A percentile compares a stretch with the other conserved stretches of the same genome.
These are phyloP conservation scores for Naganishia kalamii DNA, from an alignment of 768 basidiomycete genomes.

Conservation along the genomic window DNA sequence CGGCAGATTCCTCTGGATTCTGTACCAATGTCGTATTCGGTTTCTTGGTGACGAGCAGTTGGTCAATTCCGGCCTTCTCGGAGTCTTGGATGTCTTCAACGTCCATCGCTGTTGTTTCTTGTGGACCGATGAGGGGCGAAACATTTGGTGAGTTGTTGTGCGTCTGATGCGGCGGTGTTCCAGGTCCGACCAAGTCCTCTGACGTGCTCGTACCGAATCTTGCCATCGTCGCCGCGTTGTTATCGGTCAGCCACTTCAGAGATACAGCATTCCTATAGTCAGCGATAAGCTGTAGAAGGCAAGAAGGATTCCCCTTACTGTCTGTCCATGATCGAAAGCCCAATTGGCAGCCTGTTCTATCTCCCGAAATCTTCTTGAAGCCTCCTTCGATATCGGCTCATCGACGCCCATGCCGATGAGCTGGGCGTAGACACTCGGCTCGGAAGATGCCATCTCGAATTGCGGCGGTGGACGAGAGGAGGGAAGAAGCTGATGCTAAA, in stretches of 20 bases:
- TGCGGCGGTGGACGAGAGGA: too few relatives aligned
- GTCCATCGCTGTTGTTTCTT: not conserved
- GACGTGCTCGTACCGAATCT: not conserved
- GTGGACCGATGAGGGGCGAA: not conserved
- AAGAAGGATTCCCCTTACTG: not conserved
- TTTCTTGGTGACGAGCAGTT: too few relatives aligned
- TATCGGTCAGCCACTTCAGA: conserved; percentile 9
- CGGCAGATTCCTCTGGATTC: not conserved
- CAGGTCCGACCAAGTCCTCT: not conserved
- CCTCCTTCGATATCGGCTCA: conserved; percentile 3
- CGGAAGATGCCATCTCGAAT: not conserved
- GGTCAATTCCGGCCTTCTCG: not conserved
- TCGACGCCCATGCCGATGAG: conserved; percentile 7
- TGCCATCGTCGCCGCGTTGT: not conserved
- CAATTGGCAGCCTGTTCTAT: conserved; percentile 4
- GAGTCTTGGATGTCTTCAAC: not conserved
- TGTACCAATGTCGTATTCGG: too few relatives aligned
- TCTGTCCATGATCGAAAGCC: conserved; percentile 11
- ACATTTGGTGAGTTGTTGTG: conserved; percentile 11
- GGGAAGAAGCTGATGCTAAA: too few relatives aligned
- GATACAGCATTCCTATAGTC: not conserved
- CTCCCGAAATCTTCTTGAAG: not conserved
- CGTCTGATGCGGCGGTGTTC: conserved; percentile 8
- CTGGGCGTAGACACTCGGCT: not conserved
- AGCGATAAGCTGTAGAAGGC: not conserved